A percentile compares a stretch with the other conserved stretches of the same genome.
phyloP scores from a whole-genome alignment of 2,329 filamentous ascomycete genomes.

The Fusarium armeniacum region DNA sequence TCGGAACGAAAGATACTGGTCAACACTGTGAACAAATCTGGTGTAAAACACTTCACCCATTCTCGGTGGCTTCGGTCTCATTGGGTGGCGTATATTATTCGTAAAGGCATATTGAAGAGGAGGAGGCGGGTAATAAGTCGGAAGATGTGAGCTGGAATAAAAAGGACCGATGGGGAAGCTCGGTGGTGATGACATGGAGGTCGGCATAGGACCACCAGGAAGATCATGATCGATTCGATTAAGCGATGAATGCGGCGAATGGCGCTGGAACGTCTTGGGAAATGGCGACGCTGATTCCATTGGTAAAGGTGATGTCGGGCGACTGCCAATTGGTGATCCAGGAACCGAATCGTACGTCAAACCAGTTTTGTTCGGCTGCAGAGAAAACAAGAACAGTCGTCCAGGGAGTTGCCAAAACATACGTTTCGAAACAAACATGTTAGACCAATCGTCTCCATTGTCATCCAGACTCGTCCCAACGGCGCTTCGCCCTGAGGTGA shows the following conservation, averaged over 20 bases:
- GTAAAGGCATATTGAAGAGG: slow-evolving; percentile 86
- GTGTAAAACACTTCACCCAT: slow-evolving; percentile 94
- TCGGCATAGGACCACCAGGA: slow-evolving; percentile 57
- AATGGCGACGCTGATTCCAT: slow-evolving; percentile 48
- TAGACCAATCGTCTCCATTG: slow-evolving; percentile 75
- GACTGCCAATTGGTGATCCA: slow-evolving; percentile 66
- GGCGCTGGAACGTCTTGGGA: slow-evolving; percentile 47
- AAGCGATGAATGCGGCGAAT: slow-evolving; percentile 49
- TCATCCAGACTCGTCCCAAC: slow-evolving; percentile 77
- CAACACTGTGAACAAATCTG: slow-evolving; percentile 84
- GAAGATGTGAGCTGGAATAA: slow-evolving; percentile 84
- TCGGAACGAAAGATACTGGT: slow-evolving; percentile 90
- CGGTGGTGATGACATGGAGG: slow-evolving; percentile 52
- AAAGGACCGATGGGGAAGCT: slow-evolving; percentile 75
- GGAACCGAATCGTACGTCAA: slow-evolving; percentile 55
- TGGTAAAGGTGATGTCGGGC: slow-evolving; percentile 66
- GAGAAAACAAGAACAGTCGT: slow-evolving; percentile 87
- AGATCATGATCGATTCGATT: slow-evolving; percentile 55
- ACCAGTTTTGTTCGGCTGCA: slow-evolving; percentile 69
- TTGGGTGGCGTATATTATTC: slow-evolving; percentile 83
- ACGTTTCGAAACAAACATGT: slow-evolving; percentile 84
- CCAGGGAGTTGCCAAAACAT: slow-evolving; percentile 95
- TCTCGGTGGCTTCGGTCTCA: slow-evolving; percentile 87
- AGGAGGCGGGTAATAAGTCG: slow-evolving; percentile 89
- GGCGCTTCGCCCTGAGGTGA: slow-evolving; percentile 80